Percentiles rank a stretch among this genome's conserved stretches.
phyloP scores from a whole-genome alignment of 768 basidiomycete species.

The Dacryopinax primogenitus region DNA sequence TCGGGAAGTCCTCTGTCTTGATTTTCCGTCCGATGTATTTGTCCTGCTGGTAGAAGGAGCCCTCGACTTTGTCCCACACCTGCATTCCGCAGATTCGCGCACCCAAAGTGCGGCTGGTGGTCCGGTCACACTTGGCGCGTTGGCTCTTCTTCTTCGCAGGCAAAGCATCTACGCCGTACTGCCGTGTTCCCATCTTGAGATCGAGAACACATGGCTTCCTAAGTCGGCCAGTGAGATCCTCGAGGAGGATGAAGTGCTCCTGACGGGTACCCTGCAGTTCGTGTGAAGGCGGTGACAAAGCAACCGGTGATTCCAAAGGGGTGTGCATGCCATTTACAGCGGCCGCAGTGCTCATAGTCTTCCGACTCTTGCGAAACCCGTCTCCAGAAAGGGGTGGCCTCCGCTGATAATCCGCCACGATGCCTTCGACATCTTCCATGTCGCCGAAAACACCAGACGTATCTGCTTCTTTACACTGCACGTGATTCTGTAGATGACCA shows the following conservation, averaged over 20 bases:
- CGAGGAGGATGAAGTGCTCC: slow-evolving; percentile 98
- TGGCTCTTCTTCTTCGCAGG: slow-evolving; percentile 93
- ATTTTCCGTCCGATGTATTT: slow-evolving; percentile 93
- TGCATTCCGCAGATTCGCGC: slow-evolving; percentile 98
- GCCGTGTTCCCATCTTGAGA: slow-evolving; percentile 98
- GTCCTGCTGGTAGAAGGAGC: slow-evolving; percentile 83
- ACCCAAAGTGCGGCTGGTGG: slow-evolving; percentile 81
- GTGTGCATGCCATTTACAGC: background rate
- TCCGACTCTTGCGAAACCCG: background rate
- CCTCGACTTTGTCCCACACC: slow-evolving; percentile 82
- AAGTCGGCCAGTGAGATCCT: slow-evolving; percentile 86
- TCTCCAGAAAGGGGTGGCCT: background rate
- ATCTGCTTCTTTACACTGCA: background rate
- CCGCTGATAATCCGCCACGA: background rate
- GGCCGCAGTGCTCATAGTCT: background rate
- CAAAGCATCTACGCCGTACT: slow-evolving; percentile 94
- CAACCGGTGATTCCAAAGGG: background rate
- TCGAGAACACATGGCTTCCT: slow-evolving; percentile 92
- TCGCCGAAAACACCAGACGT: background rate
- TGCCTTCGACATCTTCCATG: background rate
- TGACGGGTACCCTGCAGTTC: slow-evolving; percentile 58
- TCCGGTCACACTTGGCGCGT: slow-evolving; percentile 93
- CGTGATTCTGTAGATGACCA: background rate
- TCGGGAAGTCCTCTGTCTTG: slow-evolving; percentile 69
- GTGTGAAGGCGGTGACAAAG: background rate